Evolutionary conservation across 306 rosid species (phyloP), one percentile per base, ranked within the genome.

Genomic region (Castanea mollissima): DNA sequence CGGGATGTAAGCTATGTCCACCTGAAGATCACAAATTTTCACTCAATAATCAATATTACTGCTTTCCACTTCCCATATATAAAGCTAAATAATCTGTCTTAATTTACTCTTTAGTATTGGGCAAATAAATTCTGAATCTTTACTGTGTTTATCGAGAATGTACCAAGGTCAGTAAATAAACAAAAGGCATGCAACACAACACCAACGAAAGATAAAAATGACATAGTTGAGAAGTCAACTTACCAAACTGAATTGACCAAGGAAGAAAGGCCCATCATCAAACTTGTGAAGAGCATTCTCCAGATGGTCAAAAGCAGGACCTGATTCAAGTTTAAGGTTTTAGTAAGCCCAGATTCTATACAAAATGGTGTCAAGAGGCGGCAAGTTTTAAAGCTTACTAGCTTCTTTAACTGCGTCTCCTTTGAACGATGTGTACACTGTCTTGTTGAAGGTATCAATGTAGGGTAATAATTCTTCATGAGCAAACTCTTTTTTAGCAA

Each of bases 1-100:
- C 14, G 97, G 76, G 73, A 86, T 74, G 49, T 81, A 92, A 49
- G 86, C 94, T 71, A 92, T 83, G 84, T 93, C 97, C 83, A 79
- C 94, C 92, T 92, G 84, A 84, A 59, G 56, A 82, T 62, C 69
- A 86, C 75, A 76, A 16, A 9, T 5, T 16, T 65, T 3, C 18
- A 74, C 12, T 73, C 57, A 76, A 77, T 51, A 74, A 78, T 80
- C 74, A 62, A 23, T 6, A n/a, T 31, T 2, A 67, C 19, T 32
- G n/a, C 12, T 29, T 64, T 64, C 20, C 44, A 64, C 5, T 64
- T 35, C 54, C 54, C 54, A 2, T 46, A 46, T 46, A 46, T 46
- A 46, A 2, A 46, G 54, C 16, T 46, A 46, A 46, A 46, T 12
- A 46, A 46, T 46, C 52, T 35, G 29, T 27, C 29, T 27, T 27